Evolutionary conservation across 768 basidiomycete genomes (phyloP).

Genomic region (Tulasnella sp.): DNA sequence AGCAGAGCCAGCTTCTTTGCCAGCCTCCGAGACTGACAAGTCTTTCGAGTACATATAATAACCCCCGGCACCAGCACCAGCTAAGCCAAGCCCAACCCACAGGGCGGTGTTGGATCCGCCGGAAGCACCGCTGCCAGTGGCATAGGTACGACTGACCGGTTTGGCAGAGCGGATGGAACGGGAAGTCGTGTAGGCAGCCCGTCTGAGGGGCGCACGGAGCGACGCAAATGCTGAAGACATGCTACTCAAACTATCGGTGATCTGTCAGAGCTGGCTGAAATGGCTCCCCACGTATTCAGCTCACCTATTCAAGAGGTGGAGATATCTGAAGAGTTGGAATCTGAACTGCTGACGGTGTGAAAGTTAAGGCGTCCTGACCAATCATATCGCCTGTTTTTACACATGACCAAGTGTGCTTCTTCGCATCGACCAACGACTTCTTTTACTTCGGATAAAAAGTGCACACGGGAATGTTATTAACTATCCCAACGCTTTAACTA

Average conservation of each 20-base stretch:
- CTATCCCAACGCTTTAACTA: no score
- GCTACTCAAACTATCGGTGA: not conserved
- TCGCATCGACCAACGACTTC: no score
- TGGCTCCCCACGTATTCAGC: no score
- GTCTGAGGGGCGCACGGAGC: constrained; percentile 15
- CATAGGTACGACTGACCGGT: constrained; percentile 16
- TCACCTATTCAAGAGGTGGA: no score
- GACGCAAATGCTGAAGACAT: constrained; percentile 6
- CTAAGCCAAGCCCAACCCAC: constrained; percentile 51
- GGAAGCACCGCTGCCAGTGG: constrained; percentile 13
- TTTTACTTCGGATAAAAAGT: no score
- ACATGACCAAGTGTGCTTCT: no score
- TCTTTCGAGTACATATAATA: constrained; percentile 47
- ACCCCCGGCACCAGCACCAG: constrained; percentile 48
- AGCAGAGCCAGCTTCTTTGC: constrained; percentile 42
- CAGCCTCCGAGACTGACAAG: constrained; percentile 28
- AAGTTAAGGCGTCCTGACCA: no score
- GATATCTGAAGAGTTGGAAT: no score
- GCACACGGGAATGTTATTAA: no score
- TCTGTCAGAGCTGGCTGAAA: no score
- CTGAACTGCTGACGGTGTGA: no score
- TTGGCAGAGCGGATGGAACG: constrained; percentile 23
- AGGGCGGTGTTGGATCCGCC: constrained; percentile 37
- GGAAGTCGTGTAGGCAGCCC: constrained; percentile 18
- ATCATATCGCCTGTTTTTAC: no score